phyloP scores from a whole-genome alignment of 768 basidiomycete species.

The Pisolithus sp. region DNA sequence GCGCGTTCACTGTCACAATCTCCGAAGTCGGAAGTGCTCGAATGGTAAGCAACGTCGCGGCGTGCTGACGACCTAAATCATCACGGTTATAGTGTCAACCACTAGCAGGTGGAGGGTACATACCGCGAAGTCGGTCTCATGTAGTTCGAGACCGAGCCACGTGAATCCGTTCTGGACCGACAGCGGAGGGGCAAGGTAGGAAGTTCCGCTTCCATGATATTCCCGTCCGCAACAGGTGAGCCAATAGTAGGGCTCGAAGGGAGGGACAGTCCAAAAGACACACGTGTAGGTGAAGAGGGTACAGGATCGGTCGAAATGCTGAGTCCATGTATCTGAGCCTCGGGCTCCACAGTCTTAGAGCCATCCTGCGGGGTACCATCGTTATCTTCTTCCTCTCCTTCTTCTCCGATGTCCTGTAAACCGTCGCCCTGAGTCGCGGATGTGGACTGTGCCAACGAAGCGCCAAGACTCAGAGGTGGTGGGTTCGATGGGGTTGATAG shows the following conservation, averaged over 20 bases:
- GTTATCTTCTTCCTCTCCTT: constrained; percentile 45
- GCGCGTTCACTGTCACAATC: constrained; percentile 24
- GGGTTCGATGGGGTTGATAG: constrained; percentile 24
- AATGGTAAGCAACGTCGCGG: constrained; percentile 10
- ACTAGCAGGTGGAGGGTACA: background rate
- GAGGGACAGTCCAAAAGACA: constrained; percentile 22
- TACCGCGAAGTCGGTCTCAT: constrained; percentile 22
- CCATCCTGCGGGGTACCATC: constrained; percentile 12
- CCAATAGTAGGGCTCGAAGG: constrained; percentile 16
- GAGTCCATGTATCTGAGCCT: constrained; percentile 48
- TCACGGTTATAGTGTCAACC: background rate
- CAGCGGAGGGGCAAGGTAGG: constrained; percentile 14
- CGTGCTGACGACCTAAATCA: constrained; percentile 10
- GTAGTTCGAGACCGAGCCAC: constrained; percentile 21
- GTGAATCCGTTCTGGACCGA: constrained; percentile 20
- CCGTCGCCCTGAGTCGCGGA: constrained; percentile 25
- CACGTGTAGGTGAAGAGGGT: constrained; percentile 20
- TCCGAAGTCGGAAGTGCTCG: constrained; percentile 16
- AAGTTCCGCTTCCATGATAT: constrained; percentile 20
- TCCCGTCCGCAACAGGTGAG: constrained; percentile 13
- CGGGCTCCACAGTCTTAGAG: constrained; percentile 12
- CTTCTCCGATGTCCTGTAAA: constrained; percentile 50
- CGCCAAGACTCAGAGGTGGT: constrained; percentile 33
- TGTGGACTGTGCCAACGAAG: constrained; percentile 24
- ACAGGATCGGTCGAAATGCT: constrained; percentile 44